Evolutionary conservation across 2,329 filamentous ascomycete species (phyloP), one percentile per base, ranked within the genome.

Genomic region (Ramularia endophylla): DNA sequence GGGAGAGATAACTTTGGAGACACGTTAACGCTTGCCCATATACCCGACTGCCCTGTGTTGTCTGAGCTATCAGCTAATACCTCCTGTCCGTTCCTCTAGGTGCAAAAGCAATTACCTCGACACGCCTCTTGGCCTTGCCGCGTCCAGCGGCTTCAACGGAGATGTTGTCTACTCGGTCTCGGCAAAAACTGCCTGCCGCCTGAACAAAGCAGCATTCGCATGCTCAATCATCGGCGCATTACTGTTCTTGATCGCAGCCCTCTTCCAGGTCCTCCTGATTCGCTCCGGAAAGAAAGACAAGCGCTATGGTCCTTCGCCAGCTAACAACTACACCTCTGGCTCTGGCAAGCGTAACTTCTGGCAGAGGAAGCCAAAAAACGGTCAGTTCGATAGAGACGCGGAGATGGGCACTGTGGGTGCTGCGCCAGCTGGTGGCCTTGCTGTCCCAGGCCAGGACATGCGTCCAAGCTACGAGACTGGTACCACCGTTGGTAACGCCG

Each of bases 131-230:
- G 88, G 88, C 27, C 71, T 61, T 3, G 85, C 74, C 6, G 69
- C 75, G 1, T 60, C 62, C 36, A 66, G 68, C 18, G 65, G 68
- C 16, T 67, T 66, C 45, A 66, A 72, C n/a, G 66, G 61, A 37
- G 52, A 66, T 43, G 46, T 63, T 34, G 71, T 67, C 35, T 72
- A 72, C 53, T 46, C 64, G 17, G 65, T 68, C 3, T 68, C 60
- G 19, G 65, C 75, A 32, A 64, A 65, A n/a, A 77, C 77, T 46
- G 80, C 83, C 1, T 95, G 89, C 70, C 73, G 73, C 44, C 69
- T 95, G 52, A 79, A 94, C 66, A 86, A 81, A 36, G 87, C 82
- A 32, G 77, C 73, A 46, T 81, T 95, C 51, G 84, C 85, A 3
- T 80, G 92, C 12, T 70, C 88, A 20, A 84, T 95, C 46, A 77